Conservation (phyloP, 2,329 filamentous ascomycete genomes). For the Monosporascus sp. region DNA sequence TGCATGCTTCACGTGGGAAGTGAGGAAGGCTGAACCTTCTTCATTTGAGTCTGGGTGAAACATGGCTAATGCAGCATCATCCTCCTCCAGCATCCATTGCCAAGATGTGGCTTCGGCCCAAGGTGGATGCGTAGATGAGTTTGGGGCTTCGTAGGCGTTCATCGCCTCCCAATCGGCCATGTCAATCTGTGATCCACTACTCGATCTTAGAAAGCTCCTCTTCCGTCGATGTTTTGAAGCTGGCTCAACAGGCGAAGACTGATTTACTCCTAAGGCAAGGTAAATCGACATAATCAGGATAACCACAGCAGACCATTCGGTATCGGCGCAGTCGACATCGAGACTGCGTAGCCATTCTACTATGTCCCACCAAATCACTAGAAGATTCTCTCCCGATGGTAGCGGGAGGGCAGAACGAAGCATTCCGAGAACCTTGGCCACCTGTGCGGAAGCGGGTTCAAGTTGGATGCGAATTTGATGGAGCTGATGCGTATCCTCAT, state of each 20-base stretch:
- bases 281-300: constrained; percentile 61
- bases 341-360: constrained; percentile 60
- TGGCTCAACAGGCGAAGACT: constrained; percentile 16
- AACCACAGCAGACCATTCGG: constrained; percentile 66
- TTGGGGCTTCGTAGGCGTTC: constrained; percentile 39
- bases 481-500: constrained; percentile 49
- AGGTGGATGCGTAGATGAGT: constrained; percentile 42
- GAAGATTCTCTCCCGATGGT: constrained; percentile 52
- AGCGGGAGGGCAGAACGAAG: constrained; percentile 61
- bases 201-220: constrained; percentile 23
- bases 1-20: constrained; percentile 51
- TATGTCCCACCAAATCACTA: constrained; percentile 68
- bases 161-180: constrained; percentile 41
- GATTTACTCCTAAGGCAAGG: constrained; percentile 46
- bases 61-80: constrained; percentile 28
- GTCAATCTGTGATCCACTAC: constrained; percentile 25
- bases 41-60: constrained; percentile 18
- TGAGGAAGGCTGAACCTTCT: constrained; percentile 35
- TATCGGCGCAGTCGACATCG: constrained; percentile 39
- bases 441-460: constrained; percentile 57
- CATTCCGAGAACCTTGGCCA: constrained; percentile 53
- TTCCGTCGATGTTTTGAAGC: constrained; percentile 13
- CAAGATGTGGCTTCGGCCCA: constrained; percentile 62
- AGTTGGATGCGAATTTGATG: constrained; percentile 66
- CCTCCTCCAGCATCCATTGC: constrained; percentile 64